Evolutionary conservation across 2,329 filamentous ascomycete genomes (phyloP), one percentile per base, ranked within the genome.

Genomic region (Lizonia empirigonia): DNA sequence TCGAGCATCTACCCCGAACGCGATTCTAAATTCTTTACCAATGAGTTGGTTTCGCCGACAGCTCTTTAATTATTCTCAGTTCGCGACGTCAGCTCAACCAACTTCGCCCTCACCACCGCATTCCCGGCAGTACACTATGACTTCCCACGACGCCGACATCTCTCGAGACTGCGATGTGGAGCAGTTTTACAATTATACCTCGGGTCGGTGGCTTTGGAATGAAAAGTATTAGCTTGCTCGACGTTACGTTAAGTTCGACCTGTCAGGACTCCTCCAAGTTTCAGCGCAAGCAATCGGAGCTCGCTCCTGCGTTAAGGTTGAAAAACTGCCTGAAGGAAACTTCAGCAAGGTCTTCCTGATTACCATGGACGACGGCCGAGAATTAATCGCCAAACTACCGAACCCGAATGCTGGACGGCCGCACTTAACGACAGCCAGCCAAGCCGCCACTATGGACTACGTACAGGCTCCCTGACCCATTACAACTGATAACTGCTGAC

Each of bases 101-200:
- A 48, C 23, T 44, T 45, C 34, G 49, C 45, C 32, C 50, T 40
- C 44, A 47, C 46, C 20, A 39, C 33, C 50, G 33, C 42, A 51
- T 37, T 46, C 34, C 32, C 47, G 47, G 29, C 44, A 47, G 40
- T 53, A 52, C 37, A 50, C 47, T 30, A 49, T 20, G 42, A 52
- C 40, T 34, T 59, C 50, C 29, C 47, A 50, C 42, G 32, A 56
- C 36, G 38, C 34, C 39, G 39, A 47, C 18, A 46, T 52, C 38
- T 29, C 40, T 53, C 32, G 24, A 47, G 36, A 89, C 47, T 89
- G 89, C 23, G 74, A 80, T 48, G 45, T 50, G 22, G 42, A 54
- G 46, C 51, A 52, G 35, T 54, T 56, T 47, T 57, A 59, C 51
- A 52, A 52, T 35, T 59, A 61, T 40, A 57, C 53, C 22, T 53